Evolutionary conservation across 768 basidiomycete species (phyloP), one percentile per base, ranked within the genome.

Genomic region (Lenzites betulinus): DNA sequence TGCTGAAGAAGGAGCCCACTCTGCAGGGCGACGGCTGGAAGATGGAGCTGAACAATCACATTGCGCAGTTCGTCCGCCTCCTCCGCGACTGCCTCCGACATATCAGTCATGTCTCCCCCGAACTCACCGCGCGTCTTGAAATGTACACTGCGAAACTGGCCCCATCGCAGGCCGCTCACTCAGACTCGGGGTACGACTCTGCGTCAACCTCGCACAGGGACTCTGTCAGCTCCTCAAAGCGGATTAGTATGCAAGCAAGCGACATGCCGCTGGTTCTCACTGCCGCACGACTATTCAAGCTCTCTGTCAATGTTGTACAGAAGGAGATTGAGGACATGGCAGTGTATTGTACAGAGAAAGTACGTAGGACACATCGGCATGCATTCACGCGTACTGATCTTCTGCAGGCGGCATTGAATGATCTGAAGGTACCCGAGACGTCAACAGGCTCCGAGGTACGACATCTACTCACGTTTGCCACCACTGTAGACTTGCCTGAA

Each of bases 21-120:
- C 77, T 95, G 1, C 82, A 82, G 16, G 90, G 86, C 23, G 95
- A 97, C 49, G 90, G 85, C 22, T 98, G 95, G 95, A 98, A 98
- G 71, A 71, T 86, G 47, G 93, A 95, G 72, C 82, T 98, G 44
- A 95, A 97, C 73, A 88, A 87, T 63, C 97, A 98, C 67, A 94
- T 97, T 59, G 87, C 88, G 0, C 81, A 87, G 55, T 98, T 99
- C 71, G 86, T 98, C 62, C 86, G 84, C 70, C 82, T 99, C 66
- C 79, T 98, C 18, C 81, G 90, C 38, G 94, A 97, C 61, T 90
- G 86, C 64, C 77, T 98, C 38, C 80, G 81, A 58, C 82, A 76
- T 47, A 78, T 91, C 58, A 87, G 83, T 70, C 89, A 92, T 67
- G 90, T 92, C 42, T 86, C 92, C 1, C 86, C 90, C 1, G 96